phyloP scores from a whole-genome alignment of 2,329 filamentous ascomycete species.

The Aspergillus hiratsukae region DNA sequence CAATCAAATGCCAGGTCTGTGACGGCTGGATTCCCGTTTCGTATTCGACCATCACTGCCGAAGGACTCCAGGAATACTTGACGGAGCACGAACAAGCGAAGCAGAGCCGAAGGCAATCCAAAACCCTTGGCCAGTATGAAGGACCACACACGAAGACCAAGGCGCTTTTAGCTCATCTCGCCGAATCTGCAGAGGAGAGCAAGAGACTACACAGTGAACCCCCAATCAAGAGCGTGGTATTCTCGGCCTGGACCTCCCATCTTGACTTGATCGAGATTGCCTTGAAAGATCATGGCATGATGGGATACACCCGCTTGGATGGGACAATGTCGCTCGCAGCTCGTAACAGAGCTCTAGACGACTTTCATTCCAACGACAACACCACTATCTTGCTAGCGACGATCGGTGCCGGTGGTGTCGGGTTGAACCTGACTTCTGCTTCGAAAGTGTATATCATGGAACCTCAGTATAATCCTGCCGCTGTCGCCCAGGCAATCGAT shows the following conservation, averaged over 20 bases:
- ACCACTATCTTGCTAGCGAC: conserved; percentile 84
- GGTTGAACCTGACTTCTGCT: conserved; percentile 82
- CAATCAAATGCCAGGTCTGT: conserved; percentile 62
- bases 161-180: conserved; percentile 71
- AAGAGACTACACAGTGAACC: conserved; percentile 53
- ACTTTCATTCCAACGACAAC: conserved; percentile 66
- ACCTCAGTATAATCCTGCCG: conserved; percentile 93
- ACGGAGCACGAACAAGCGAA: conserved; percentile 55
- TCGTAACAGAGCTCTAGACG: conserved; percentile 69
- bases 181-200: conserved; percentile 58
- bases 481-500: conserved; percentile 90
- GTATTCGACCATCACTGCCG: conserved; percentile 65
- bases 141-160: conserved; percentile 91
- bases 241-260: conserved; percentile 94
- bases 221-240: conserved; percentile 88
- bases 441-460: conserved; percentile 96
- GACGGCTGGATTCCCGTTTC: conserved; percentile 57
- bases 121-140: conserved; percentile 63
- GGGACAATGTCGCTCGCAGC: conserved; percentile 77
- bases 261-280: conserved; percentile 88
- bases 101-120: conserved; percentile 52
- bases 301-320: conserved; percentile 73
- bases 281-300: conserved; percentile 53
- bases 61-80: conserved; percentile 46
- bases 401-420: conserved; percentile 85